Conservation (phyloP, 1,284 basidiomycete genomes). For the Ustilago cynodontis region DNA sequence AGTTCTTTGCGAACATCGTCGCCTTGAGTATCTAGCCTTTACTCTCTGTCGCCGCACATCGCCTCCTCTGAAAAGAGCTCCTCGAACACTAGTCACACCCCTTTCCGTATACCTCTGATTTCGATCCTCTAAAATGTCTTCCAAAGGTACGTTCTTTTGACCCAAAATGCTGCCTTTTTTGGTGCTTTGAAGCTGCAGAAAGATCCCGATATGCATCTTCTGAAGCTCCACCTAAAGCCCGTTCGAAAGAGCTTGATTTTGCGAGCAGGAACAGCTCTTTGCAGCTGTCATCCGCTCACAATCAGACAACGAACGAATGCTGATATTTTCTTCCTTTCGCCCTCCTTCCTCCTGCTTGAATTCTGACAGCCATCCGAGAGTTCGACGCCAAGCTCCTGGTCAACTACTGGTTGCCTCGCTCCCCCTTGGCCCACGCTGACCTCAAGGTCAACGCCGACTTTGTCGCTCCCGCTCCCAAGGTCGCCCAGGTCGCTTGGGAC, state of each 20-base stretch:
- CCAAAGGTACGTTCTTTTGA: constrained; percentile 50
- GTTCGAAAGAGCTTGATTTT: not conserved
- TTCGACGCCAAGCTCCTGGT: constrained; percentile 69
- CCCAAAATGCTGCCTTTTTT: not conserved
- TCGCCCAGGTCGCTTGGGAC: constrained; percentile 80
- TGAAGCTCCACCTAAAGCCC: no score
- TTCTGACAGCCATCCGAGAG: constrained; percentile 63
- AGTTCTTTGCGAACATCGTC: constrained; percentile 23
- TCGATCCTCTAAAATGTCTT: constrained; percentile 45
- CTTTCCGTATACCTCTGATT: constrained; percentile 23
- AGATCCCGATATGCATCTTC: no score
- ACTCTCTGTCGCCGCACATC: constrained; percentile 43
- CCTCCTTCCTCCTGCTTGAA: not conserved
- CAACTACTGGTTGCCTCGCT: constrained; percentile 69
- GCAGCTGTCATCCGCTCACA: no score
- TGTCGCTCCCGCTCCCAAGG: constrained; percentile 65
- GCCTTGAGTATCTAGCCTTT: constrained; percentile 57
- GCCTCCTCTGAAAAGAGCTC: constrained; percentile 13
- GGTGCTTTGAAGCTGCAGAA: not conserved
- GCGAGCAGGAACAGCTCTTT: not conserved
- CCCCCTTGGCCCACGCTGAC: constrained; percentile 63
- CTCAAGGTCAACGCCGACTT: constrained; percentile 63
- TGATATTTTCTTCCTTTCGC: not conserved
- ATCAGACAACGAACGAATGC: not conserved
- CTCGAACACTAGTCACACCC: not conserved